Base-by-base conservation (phyloP, 2,329 filamentous ascomycete genomes). In the Colletotrichum lentis region DNA sequence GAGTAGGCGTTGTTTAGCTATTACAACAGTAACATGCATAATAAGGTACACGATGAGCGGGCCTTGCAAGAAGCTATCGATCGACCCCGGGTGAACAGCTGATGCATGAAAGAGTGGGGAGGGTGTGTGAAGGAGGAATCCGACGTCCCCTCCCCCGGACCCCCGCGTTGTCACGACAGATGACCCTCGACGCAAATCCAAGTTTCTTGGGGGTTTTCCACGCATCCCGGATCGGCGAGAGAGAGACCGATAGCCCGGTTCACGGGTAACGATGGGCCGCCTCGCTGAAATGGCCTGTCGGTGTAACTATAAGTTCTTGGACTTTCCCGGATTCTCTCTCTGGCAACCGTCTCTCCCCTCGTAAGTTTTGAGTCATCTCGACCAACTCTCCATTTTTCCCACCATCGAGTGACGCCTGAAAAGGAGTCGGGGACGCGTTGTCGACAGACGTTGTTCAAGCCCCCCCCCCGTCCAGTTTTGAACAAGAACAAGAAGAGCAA, bases 261-360 rank as follows among this genome's bases (percentile, higher is more conserved):
- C 12, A 11, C 47, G 16, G 6, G 10, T 10, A 41, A 59, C 20
- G 20, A 31, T 31, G 53, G 18, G 16, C n/a, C n/a, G 41, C 10
- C 16, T 22, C n/a, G n/a, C n/a, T 18, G 22, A 54, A 10, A 11
- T 61, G 52, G 27, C 27, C 8, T 7, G 27, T 31, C 27, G 27
- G 27, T 31, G 7, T 31, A 31, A 31, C 61, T 64, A 70, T 67
- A 70, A 68, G 27, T 20, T 57, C 55, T 35, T 35, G n/a, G 6
- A 1, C 11, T 49, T 64, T 56, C 66, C 66, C 62, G 16, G 62
- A 65, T 39, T n/a, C n/a, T n/a, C n/a, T 52, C 44, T 62, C 16
- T 46, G 27, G 20, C 20, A 44, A 10, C 52, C 12, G 12, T 16
- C 52, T 47, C 7, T 31, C 27, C 27, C 27, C 27, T 7, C 27